A percentile compares a stretch with the other conserved stretches of the same genome.
Evolutionary conservation across 1,284 basidiomycete genomes (phyloP).

Genomic region (Trichosporon sp.): DNA sequence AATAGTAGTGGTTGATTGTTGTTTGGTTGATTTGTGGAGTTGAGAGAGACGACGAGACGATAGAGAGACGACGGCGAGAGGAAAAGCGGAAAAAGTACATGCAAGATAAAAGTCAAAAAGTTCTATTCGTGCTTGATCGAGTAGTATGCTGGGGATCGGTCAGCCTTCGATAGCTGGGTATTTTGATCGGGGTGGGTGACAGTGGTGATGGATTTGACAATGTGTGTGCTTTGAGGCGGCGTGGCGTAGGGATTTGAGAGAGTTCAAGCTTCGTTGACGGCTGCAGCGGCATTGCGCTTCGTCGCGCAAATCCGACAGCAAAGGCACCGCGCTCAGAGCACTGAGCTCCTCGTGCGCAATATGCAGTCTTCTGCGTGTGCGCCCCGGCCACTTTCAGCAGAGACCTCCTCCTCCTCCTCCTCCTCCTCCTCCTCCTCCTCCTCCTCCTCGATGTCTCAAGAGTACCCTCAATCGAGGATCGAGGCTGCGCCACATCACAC

Average conservation of each 20-base stretch:
- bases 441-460: too few relatives aligned
- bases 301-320: too few relatives aligned
- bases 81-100: slow-evolving; percentile 8
- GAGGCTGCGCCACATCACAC: background rate
- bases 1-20: background rate
- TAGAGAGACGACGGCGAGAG: slow-evolving; percentile 18
- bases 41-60: slow-evolving; percentile 3
- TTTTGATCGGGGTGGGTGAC: background rate
- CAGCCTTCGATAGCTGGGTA: background rate
- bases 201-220: background rate
- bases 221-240: too few relatives aligned
- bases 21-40: background rate
- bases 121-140: slow-evolving; percentile 5
- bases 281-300: too few relatives aligned
- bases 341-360: background rate
- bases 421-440: background rate
- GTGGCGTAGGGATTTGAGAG: background rate
- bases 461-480: too few relatives aligned
- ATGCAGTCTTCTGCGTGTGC: too few relatives aligned
- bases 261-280: too few relatives aligned
- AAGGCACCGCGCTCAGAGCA: too few relatives aligned
- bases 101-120: background rate
- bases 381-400: too few relatives aligned
- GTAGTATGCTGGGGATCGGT: background rate
- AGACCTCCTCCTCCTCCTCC: background rate